Evolutionary conservation across 495 filamentous ascomycete species (phyloP).

Genomic region (Margaritispora aquatica): DNA sequence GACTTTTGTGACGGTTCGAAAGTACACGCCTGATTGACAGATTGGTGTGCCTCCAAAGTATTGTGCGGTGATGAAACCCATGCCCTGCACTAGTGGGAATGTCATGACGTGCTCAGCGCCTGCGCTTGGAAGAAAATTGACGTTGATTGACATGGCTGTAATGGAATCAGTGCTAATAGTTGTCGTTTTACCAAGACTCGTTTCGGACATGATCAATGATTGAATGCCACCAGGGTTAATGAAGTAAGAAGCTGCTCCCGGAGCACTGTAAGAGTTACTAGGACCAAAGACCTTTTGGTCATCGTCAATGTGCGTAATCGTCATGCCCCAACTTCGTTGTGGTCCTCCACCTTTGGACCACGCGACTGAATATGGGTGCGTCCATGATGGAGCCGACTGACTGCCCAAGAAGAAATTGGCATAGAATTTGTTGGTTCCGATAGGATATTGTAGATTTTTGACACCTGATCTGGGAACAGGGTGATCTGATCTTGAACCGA

Average conservation of each 20-base stretch:
- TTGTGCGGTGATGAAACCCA: slow-evolving; percentile 78
- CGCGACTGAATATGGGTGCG: slow-evolving; percentile 76
- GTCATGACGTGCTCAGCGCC: slow-evolving; percentile 52
- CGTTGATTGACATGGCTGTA: slow-evolving; percentile 64
- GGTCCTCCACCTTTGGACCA: slow-evolving; percentile 69
- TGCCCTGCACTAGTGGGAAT: slow-evolving; percentile 84
- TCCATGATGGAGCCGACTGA: slow-evolving; percentile 66
- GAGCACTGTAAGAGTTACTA: neutral
- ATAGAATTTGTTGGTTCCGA: slow-evolving; percentile 90
- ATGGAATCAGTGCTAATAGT: slow-evolving; percentile 56
- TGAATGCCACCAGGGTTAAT: slow-evolving; percentile 80
- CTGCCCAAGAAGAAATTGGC: slow-evolving; percentile 77
- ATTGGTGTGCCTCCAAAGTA: slow-evolving; percentile 65
- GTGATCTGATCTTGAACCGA: slow-evolving; percentile 42
- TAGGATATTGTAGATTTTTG: slow-evolving; percentile 42
- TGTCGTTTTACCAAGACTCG: slow-evolving; percentile 57
- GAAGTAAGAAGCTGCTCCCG: neutral
- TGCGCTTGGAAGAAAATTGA: slow-evolving; percentile 52
- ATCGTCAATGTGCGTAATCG: slow-evolving; percentile 63
- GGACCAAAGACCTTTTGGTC: slow-evolving; percentile 57
- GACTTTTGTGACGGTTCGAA: slow-evolving; percentile 57
- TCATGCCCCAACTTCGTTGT: slow-evolving; percentile 67
- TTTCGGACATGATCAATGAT: slow-evolving; percentile 70
- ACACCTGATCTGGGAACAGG: slow-evolving; percentile 34
- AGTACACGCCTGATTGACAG: slow-evolving; percentile 69